phyloP scores from a whole-genome alignment of 2,329 filamentous ascomycete genomes.

The Cladorrhinum sp. region DNA sequence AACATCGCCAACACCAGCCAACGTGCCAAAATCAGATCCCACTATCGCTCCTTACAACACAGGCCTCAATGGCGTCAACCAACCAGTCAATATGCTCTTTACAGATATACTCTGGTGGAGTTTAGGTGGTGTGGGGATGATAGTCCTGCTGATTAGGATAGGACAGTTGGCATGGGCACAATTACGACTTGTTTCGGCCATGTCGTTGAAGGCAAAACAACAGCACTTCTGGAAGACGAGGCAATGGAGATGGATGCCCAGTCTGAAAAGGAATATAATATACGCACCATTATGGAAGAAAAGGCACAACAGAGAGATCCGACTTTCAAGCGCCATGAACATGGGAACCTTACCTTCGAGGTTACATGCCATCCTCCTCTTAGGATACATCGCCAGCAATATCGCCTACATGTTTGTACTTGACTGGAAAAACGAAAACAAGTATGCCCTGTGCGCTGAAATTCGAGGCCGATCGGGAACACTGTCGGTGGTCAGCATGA shows the following conservation, averaged over 20 bases:
- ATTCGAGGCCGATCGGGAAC: slow-evolving; percentile 82
- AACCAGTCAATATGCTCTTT: slow-evolving; percentile 55
- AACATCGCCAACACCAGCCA: slow-evolving; percentile 15
- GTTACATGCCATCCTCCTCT: slow-evolving; percentile 57
- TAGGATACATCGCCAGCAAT: slow-evolving; percentile 59
- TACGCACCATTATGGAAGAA: slow-evolving; percentile 64
- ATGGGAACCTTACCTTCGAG: slow-evolving; percentile 64
- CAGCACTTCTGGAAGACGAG: slow-evolving; percentile 59
- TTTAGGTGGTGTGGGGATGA: slow-evolving; percentile 53
- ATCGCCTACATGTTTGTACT: slow-evolving; percentile 60
- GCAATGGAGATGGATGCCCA: slow-evolving; percentile 60
- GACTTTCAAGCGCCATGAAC: slow-evolving; percentile 42
- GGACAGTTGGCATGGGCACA: slow-evolving; percentile 54
- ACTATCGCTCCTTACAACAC: slow-evolving; percentile 56
- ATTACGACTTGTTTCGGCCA: slow-evolving; percentile 57
- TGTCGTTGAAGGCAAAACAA: slow-evolving; percentile 49
- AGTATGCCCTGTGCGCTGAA: slow-evolving; percentile 69
- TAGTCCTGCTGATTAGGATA: slow-evolving; percentile 53
- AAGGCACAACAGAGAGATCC: slow-evolving; percentile 58
- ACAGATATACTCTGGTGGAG: slow-evolving; percentile 59
- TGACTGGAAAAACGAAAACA: slow-evolving; percentile 57
- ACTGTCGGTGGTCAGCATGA: slow-evolving; percentile 83
- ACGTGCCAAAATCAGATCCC: slow-evolving; percentile 38
- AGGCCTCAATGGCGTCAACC: slow-evolving; percentile 59
- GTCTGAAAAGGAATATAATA: slow-evolving; percentile 59